Evolutionary conservation across 2,329 filamentous ascomycete genomes (phyloP), one percentile per base, ranked within the genome.

Genomic region (Rhynchosporium agropyri): DNA sequence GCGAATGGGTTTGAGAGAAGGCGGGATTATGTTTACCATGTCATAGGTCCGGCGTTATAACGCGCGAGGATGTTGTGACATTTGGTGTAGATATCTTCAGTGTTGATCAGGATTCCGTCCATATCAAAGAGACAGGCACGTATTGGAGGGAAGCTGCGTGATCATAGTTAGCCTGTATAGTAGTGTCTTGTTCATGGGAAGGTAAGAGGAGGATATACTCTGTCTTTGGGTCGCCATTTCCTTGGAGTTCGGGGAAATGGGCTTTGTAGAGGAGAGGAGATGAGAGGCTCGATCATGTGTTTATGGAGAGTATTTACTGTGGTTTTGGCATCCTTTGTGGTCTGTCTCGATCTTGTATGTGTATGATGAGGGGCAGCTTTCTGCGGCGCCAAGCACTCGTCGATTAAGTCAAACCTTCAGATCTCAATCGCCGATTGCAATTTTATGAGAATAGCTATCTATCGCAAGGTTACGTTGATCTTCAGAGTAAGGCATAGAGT

Each of bases 111-210:
- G 45, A 98, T 88, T 65, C 95, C 95, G 77, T 99, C 95, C 93
- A 98, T 97, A 81, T 98, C 95, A 77, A 99, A 98, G 69, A 99
- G 88, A 77, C 92, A 97, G 69, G 94, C 95, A 70, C 92, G 85
- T 64, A 98, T 83, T 57, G 89, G 87, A 26, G 90, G 89, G 77
- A 92, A 88, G 75, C 89, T 91, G 72, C 38, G 38, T 46, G 28
- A 29, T 40, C 28, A 29, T 13, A 29, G 48, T 29, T 50, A 20
- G n/a, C 31, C 2, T 50, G 26, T 31, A 9, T 29, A 31, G 20
- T 20, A 20, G 20, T 20, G 20, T 20, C 20, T 20, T 20, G 20
- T 20, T 29, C 9, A 33, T 58, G 33, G 55, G 3, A 38, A 20
- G 38, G 38, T 50, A 48, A 42, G 6, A 10, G 20, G 40, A 26